phyloP scores from a whole-genome alignment of 192 early-diverging fungal genomes.

The Paraglomus brasilianum region DNA sequence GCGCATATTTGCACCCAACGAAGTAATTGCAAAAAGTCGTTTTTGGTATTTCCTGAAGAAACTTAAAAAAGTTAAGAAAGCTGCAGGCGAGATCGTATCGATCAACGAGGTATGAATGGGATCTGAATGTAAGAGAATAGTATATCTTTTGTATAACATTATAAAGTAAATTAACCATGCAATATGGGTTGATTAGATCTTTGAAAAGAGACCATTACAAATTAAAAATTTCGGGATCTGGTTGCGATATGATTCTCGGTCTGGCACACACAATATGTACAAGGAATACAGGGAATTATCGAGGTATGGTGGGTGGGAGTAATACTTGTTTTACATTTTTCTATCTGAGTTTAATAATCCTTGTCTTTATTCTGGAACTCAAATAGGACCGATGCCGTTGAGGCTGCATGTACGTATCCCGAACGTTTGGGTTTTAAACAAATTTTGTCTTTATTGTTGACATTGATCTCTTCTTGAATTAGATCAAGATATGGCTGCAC shows the following conservation, averaged over 20 bases:
- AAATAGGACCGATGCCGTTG: conserved; percentile 55
- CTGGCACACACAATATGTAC: conserved; percentile 99
- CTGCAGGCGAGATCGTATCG: conserved; percentile 95
- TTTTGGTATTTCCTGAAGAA: conserved; percentile 99
- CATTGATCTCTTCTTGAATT: not conserved
- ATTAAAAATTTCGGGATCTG: conserved; percentile 99
- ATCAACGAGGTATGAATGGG: conserved; percentile 86
- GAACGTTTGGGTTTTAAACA: not conserved
- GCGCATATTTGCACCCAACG: conserved; percentile 98
- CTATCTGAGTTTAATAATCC: not conserved
- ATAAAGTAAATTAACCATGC: not conserved
- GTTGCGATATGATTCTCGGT: conserved; percentile 99
- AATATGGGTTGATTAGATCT: conserved; percentile 59
- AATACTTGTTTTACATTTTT: conserved; percentile 56
- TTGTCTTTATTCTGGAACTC: not conserved
- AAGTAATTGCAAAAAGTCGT: conserved; percentile 96
- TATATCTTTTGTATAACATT: conserved; percentile 8
- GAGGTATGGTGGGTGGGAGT: conserved; percentile 63
- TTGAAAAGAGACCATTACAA: conserved; percentile 86
- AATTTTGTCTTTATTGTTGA: not conserved
- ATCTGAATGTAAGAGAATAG: not conserved
- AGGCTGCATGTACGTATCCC: conserved; percentile 55
- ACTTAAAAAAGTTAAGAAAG: conserved; percentile 99
- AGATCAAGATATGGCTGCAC: conserved; percentile 90
- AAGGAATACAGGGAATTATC: conserved; percentile 99